Evolutionary conservation across 768 basidiomycete species (phyloP), one percentile per base, ranked within the genome.

Genomic region (Leucogyrophana mollusca): DNA sequence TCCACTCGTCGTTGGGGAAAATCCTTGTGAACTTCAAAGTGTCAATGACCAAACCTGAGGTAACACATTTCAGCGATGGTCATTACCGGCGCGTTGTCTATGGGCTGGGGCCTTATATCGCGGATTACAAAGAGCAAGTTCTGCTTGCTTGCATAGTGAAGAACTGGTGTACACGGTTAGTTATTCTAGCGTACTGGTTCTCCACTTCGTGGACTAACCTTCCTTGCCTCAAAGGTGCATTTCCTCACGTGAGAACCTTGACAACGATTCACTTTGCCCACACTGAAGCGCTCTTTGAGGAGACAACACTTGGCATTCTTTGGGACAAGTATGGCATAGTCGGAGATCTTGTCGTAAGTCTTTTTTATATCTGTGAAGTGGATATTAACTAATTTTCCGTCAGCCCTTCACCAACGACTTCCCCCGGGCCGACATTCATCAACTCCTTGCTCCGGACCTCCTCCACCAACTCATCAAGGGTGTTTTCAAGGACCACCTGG

Each of bases 381-480:
- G n/a, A n/a, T 32, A 32, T 3, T n/a, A 18, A 11, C 14, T 33
- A 13, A 14, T 25, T 9, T 43, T 22, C 25, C 27, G 34, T 17
- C 42, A 70, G 68, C 69, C 66, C 9, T 70, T 70, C 42, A 71
- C 69, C 8, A 25, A 45, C 24, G 52, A 71, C 34, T 50, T 77
- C 10, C 74, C 72, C 0, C 65, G 61, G 46, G 41, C 55, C 34
- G 49, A 78, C 50, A 77, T 78, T 25, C 48, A n/a, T 49, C 77
- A 21, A 71, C 67, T 1, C 65, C 69, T 13, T 76, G 79, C 48
- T n/a, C n/a, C n/a, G n/a, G n/a, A n/a, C n/a, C n/a, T n/a, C n/a
- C n/a, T n/a, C n/a, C n/a, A n/a, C n/a, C 73, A 77, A 51, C 57
- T 78, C 0, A 66, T 76, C 56, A 72, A 78, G 49, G 76, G 76